Base-by-base conservation (phyloP, 2,329 filamentous ascomycete genomes). In the Aspergillus hiratsukae region DNA sequence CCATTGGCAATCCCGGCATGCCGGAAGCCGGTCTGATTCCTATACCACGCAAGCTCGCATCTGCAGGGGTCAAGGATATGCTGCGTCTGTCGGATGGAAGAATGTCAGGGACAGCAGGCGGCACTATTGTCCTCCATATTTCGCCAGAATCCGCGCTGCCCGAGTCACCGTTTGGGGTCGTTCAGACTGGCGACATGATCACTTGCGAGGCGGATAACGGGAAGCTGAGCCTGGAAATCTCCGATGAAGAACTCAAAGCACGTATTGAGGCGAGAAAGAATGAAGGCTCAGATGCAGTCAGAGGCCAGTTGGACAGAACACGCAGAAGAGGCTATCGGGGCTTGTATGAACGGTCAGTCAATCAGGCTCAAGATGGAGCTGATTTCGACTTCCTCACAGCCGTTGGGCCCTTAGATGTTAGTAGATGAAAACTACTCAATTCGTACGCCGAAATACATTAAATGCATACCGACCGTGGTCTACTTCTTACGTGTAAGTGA, bases 31-130 rank as follows among this genome's bases (percentile, higher is more conserved):
- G 79, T 0, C 66, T 81, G 8, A 79, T 81, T 27, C 80, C 79
- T 0, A 78, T 81, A 14, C 79, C 80, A 0, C 70, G 76, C 17
- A 82, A 81, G 56, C 68, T 83, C 2, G 76, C 70, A 6, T 66
- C 65, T 1, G 65, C 74, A 54, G 80, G 80, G 0, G 78, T 83
- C 1, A 73, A 70, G 27, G 80, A 83, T 61, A 83, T 83, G 80
- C 63, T 83, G 28, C 71, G 81, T 1, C 65, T 83, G 4, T 80
- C 76, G 0, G 81, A 84, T 67, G 81, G 81, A 1, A 70, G 81
- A 23, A 83, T 83, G 80, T 79, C 75, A 29, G 81, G 81, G 0
- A 83, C 81, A 3, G 81, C 81, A 2, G 81, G 81, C 0, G 81
- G 81, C 3, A 83, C 80, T 0, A 80, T 83, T 21, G 72, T 81